These are phyloP conservation scores for Colletotrichum graminicola DNA, from an alignment of 2,329 filamentous ascomycete genomes.

Conservation along the genomic window DNA sequence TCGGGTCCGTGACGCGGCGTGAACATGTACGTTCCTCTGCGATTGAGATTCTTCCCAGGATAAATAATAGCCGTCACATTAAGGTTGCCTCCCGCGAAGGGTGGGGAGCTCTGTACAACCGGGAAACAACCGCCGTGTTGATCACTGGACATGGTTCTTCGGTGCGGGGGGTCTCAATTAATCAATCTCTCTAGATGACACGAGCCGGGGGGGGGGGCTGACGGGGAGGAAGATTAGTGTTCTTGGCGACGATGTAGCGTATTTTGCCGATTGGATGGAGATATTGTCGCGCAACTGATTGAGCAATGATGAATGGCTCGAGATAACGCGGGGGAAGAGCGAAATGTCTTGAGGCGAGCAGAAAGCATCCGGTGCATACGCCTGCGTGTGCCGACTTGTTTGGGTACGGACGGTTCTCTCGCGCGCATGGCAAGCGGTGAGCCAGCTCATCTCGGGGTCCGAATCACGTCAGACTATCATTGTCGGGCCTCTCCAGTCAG, in stretches of 20 bases:
- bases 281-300: conserved; percentile 27
- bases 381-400: not conserved
- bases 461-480: not conserved
- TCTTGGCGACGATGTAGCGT: conserved; percentile 9
- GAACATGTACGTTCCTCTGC: not conserved
- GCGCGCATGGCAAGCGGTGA: not conserved
- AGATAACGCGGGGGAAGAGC: not conserved
- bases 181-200: conserved; percentile 17
- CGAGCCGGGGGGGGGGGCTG: conserved; percentile 17
- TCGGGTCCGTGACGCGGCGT: not conserved
- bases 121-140: conserved; percentile 5
- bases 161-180: conserved; percentile 7
- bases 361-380: not conserved
- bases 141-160: not conserved
- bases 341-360: not conserved
- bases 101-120: conserved; percentile 17
- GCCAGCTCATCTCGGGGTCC: not conserved
- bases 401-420: not conserved
- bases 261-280: conserved; percentile 38
- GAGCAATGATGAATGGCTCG: conserved; percentile 29
- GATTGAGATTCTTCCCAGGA: not conserved
- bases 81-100: conserved; percentile 25
- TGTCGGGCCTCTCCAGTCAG: not conserved
- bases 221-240: not conserved
- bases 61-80: conserved; percentile 29